Evolutionary conservation across 2,329 filamentous ascomycete species (phyloP), one percentile per base, ranked within the genome.

Genomic region (Lomentospora prolificans): DNA sequence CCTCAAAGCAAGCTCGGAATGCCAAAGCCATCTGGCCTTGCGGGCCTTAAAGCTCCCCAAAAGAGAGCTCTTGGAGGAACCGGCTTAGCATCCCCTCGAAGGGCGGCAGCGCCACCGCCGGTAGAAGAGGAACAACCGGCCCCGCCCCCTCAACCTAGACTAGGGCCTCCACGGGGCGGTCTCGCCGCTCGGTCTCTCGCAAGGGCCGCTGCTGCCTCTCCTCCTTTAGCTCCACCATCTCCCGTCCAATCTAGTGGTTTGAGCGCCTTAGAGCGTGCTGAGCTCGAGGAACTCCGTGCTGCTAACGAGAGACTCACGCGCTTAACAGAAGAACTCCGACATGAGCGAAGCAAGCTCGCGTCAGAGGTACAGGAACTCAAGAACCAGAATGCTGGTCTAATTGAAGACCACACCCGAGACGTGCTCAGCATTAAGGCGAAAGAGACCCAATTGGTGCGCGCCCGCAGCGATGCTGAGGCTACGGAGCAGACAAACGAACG

Each of bases 341-440:
- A 89, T 50, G 92, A 96, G 66, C 85, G 89, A 59, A 82, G 85
- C 57, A 91, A 86, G 64, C 79, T 96, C 51, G 80, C 84, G 58
- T 94, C 90, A 0, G 90, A 96, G 68, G 86, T 97, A 44, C 87
- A 92, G 62, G 94, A 97, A 70, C 79, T 99, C 28, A 95, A 96
- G 72, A 95, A 96, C 64, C 90, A 96, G 67, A 99, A 99, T 65
- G 94, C 94, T 24, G 87, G 94, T 60, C 77, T 99, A 31, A 99
- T 99, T 59, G 94, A 99, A 70, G 92, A 97, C 64, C 92, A 97
- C 68, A 99, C 94, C 0, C 81, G 92, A 51, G 92, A 99, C 64
- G 90, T 96, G 0, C 77, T 99, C 44, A 94, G 90, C 63, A 95
- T 99, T 73, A 97, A 97, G 69, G 94, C 94, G 12, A 99, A 99